A percentile compares a stretch with the other conserved stretches of the same genome.
These are phyloP conservation scores for Raffaelea arxii DNA, from an alignment of 2,329 filamentous ascomycete species.

Conservation along the genomic window DNA sequence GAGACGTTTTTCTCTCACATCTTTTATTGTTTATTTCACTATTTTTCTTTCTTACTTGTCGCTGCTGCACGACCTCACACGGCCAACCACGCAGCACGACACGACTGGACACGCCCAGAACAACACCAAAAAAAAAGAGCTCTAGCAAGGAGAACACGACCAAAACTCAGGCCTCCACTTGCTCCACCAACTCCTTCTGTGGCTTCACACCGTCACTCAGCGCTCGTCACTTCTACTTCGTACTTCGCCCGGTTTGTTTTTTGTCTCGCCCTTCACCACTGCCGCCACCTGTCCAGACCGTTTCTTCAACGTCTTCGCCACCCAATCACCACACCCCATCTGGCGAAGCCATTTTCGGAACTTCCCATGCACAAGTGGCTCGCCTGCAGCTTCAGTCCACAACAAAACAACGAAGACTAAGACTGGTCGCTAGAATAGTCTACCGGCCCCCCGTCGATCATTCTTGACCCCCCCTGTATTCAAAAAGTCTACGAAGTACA, in stretches of 20 bases:
- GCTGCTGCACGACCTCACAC: not conserved
- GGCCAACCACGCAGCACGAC: not conserved
- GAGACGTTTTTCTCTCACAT: constrained; percentile 1
- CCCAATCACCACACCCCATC: constrained; percentile 4
- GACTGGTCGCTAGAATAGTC: constrained; percentile 11
- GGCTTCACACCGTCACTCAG: not conserved
- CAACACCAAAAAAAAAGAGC: not conserved
- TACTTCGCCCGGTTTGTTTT: not conserved
- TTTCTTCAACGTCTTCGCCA: constrained; percentile 2
- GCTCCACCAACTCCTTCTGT: not conserved
- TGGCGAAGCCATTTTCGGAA: not conserved
- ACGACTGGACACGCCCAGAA: not conserved
- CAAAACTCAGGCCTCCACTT: not conserved
- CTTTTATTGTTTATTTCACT: too few species aligned
- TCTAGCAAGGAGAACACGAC: not conserved
- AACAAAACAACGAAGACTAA: constrained; percentile 1
- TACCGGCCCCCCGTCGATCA: constrained; percentile 8
- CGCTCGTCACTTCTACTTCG: not conserved
- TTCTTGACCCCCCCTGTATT: too few species aligned
- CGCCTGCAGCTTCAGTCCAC: not conserved
- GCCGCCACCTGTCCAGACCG: not conserved
- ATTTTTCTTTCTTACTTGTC: too few species aligned
- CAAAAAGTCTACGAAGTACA: not conserved
- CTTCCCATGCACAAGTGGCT: not conserved
- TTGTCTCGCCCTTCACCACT: not conserved